Conservation (phyloP, 2,329 filamentous ascomycete species). For the Hypoxylon sp. region DNA sequence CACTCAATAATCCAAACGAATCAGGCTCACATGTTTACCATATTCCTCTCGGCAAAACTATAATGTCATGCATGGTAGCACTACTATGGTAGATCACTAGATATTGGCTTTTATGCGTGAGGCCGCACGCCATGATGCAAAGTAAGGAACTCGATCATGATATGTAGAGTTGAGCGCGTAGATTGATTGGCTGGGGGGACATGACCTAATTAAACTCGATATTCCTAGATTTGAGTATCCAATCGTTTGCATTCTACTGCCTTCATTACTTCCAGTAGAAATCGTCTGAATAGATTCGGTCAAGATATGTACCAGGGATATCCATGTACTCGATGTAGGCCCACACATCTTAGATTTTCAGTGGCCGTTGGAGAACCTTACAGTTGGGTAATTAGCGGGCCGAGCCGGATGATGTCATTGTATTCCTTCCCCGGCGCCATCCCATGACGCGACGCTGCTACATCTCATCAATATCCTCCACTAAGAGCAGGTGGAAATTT, state of each 20-base stretch:
- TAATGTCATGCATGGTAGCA: background rate
- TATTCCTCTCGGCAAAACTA: background rate
- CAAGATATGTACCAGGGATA: background rate
- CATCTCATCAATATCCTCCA: background rate
- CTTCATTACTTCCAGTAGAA: background rate
- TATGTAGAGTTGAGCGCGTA: background rate
- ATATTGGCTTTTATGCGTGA: background rate
- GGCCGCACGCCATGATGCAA: background rate
- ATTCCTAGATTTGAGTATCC: background rate
- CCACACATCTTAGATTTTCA: conserved; percentile 6
- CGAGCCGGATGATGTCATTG: conserved; percentile 28
- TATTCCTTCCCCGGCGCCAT: background rate
- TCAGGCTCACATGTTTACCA: background rate
- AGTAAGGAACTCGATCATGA: background rate
- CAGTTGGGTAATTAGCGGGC: conserved; percentile 5
- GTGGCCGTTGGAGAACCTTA: conserved; percentile 10
- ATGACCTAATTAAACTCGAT: background rate
- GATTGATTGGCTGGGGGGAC: background rate
- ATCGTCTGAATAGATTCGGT: background rate
- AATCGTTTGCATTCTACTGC: background rate
- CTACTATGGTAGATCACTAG: too few relatives aligned
- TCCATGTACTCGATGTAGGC: background rate
- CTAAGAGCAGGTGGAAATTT: background rate
- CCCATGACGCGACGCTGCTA: background rate
- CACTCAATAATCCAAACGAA: background rate